phyloP scores from a whole-genome alignment of 352 stramenopile species.

The Pythium biforme region DNA sequence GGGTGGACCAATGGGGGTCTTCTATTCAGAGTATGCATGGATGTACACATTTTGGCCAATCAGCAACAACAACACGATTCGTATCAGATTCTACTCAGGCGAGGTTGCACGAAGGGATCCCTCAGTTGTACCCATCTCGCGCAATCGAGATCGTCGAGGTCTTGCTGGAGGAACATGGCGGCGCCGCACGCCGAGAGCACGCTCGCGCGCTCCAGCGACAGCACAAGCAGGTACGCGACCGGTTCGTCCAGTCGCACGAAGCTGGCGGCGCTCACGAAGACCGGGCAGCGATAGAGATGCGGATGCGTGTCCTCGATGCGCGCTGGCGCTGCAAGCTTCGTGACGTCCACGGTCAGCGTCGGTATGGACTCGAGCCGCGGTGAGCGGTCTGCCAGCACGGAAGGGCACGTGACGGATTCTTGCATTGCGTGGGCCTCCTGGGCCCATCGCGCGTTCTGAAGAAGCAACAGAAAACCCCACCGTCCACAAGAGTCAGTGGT shows the following conservation, averaged over 20 bases:
- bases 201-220: slow-evolving; percentile 28
- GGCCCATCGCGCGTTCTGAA: slow-evolving; percentile 43
- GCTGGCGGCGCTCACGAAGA: slow-evolving; percentile 35
- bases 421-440: slow-evolving; percentile 9
- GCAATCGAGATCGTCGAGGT: slow-evolving; percentile 8
- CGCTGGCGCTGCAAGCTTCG: not conserved
- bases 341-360: slow-evolving; percentile 16
- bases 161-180: slow-evolving; percentile 35
- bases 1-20: not conserved
- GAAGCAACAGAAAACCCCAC: not conserved
- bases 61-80: not conserved
- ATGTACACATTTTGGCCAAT: not conserved
- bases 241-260: slow-evolving; percentile 31
- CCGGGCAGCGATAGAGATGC: slow-evolving; percentile 32
- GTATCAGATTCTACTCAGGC: not conserved
- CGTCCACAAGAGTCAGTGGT: not conserved
- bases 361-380: slow-evolving; percentile 13
- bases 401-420: slow-evolving; percentile 10
- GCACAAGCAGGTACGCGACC: slow-evolving; percentile 39
- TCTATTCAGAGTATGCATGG: slow-evolving; percentile 8
- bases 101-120: not conserved
- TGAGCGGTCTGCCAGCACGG: not conserved
- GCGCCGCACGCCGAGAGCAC: slow-evolving; percentile 34
- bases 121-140: slow-evolving; percentile 6
- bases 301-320: not conserved